Percentiles rank a stretch among this genome's conserved stretches.
These are phyloP conservation scores for Fomitopsis pinicola DNA, from an alignment of 1,284 basidiomycete genomes.

Conservation along the genomic window DNA sequence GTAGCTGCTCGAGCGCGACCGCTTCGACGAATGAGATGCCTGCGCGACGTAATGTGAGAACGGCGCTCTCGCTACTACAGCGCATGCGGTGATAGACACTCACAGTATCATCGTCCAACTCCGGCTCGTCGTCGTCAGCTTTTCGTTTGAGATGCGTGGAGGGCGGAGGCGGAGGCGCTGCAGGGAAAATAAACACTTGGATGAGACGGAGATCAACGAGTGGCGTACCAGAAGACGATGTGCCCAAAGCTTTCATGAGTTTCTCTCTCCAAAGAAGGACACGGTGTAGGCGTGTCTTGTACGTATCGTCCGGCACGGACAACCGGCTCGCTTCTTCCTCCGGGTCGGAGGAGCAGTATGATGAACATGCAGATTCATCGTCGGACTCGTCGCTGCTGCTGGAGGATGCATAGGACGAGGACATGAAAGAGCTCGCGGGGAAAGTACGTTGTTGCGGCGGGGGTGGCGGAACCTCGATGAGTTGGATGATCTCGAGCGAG, in stretches of 20 bases:
- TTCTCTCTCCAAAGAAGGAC: constrained; percentile 61
- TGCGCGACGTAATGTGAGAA: constrained; percentile 20
- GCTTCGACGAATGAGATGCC: constrained; percentile 47
- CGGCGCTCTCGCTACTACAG: constrained; percentile 6
- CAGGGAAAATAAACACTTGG: constrained; percentile 2
- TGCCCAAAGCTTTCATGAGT: constrained; percentile 26
- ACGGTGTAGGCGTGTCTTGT: constrained; percentile 44
- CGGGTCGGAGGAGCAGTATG: constrained; percentile 63
- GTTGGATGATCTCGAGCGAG: constrained; percentile 65
- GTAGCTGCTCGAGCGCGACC: constrained; percentile 19
- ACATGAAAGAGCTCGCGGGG: constrained; percentile 32
- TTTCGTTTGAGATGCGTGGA: constrained; percentile 39
- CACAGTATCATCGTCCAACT: constrained; percentile 44
- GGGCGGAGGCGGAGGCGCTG: constrained; percentile 17
- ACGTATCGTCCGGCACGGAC: constrained; percentile 45
- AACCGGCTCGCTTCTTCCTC: constrained; percentile 27
- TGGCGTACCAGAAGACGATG: constrained; percentile 19
- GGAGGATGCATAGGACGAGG: constrained; percentile 34
- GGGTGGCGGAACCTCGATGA: constrained; percentile 62
- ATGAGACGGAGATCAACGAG: constrained; percentile 5
- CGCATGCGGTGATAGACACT: constrained; percentile 22
- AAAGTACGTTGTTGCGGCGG: constrained; percentile 35
- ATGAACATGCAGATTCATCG: constrained; percentile 44
- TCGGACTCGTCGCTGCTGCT: constrained; percentile 28
- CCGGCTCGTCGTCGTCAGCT: constrained; percentile 32